Evolutionary conservation across 371 early-diverging fungal genomes (phyloP).

Genomic region (Mortierella sp.): DNA sequence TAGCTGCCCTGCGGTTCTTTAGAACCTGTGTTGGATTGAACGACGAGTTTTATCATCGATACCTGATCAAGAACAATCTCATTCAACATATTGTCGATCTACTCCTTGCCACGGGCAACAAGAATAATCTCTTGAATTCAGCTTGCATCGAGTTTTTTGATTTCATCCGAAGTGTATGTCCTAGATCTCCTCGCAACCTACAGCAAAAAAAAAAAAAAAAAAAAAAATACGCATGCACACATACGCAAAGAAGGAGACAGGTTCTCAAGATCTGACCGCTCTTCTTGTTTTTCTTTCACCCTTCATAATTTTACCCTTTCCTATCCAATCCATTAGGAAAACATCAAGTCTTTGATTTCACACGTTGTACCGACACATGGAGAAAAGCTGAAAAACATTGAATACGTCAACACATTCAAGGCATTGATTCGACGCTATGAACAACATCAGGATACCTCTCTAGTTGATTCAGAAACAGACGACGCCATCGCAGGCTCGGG

Average conservation of each 20-base stretch:
- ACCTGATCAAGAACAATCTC: conserved; percentile 71
- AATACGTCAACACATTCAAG: conserved; percentile 71
- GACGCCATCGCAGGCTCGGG: conserved; percentile 34
- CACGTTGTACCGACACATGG: conserved; percentile 77
- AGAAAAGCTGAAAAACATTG: conserved; percentile 65
- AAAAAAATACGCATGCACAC: no score
- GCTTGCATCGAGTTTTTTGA: conserved; percentile 90
- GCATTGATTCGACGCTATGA: conserved; percentile 68
- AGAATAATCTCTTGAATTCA: conserved; percentile 86
- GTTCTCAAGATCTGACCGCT: no score
- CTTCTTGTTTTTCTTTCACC: conserved; percentile 11
- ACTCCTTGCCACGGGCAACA: conserved; percentile 71
- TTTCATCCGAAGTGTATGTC: conserved; percentile 73
- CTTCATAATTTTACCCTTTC: neutral
- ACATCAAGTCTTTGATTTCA: conserved; percentile 73
- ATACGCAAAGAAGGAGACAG: no score
- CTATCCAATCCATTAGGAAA: conserved; percentile 59
- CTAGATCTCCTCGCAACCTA: no score
- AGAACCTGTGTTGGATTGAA: conserved; percentile 76
- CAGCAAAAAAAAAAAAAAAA: no score
- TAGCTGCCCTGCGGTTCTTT: conserved; percentile 84
- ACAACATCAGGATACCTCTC: conserved; percentile 62
- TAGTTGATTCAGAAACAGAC: conserved; percentile 32
- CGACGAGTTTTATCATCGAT: conserved; percentile 83
- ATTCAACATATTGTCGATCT: conserved; percentile 75